A percentile compares a stretch with the other conserved stretches of the same genome.
These are phyloP conservation scores for Metschnikowia santaceciliae DNA, from an alignment of 805 yeast genomes.

Conservation along the genomic window DNA sequence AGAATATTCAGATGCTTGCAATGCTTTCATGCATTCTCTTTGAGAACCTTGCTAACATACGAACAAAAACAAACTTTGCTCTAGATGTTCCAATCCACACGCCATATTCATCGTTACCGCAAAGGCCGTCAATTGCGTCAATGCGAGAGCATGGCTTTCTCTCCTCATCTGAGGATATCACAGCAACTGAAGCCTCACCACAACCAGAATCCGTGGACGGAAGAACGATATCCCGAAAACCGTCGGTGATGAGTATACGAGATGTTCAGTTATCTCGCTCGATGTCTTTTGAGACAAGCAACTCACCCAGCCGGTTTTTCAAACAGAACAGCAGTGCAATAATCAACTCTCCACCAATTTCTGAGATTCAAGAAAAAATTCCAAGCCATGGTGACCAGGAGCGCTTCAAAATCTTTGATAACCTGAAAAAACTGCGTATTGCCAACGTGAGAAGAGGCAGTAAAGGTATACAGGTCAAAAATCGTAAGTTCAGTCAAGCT, in stretches of 20 bases:
- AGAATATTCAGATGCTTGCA: constrained; percentile 85
- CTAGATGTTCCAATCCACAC: constrained; percentile 44
- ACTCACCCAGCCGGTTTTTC: constrained; percentile 5
- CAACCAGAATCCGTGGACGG: constrained; percentile 6
- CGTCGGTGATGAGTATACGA: constrained; percentile 10
- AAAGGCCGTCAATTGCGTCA: constrained; percentile 18
- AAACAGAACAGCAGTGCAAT: constrained; percentile 1
- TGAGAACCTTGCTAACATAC: constrained; percentile 31
- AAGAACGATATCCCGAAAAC: constrained; percentile 9
- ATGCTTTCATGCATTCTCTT: constrained; percentile 73
- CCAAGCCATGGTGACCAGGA: constrained; percentile 3
- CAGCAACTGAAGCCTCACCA: neutral
- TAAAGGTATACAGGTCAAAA: constrained; percentile 5
- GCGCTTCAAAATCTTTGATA: constrained; percentile 7
- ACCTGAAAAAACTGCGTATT: constrained; percentile 1
- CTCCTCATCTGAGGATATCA: constrained; percentile 1
- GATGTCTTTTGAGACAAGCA: constrained; percentile 8
- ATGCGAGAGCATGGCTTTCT: constrained; percentile 9
- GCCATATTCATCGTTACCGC: constrained; percentile 38
- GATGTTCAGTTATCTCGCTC: constrained; percentile 11
- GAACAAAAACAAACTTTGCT: constrained; percentile 11
- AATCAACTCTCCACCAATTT: constrained; percentile 7
- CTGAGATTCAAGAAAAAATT: neutral
- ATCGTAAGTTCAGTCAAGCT: constrained; percentile 1
- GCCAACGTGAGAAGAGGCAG: constrained; percentile 5